These are phyloP conservation scores for Cryptosporidium sp. DNA, from an alignment of 169 alveolate genomes.

Conservation along the genomic window DNA sequence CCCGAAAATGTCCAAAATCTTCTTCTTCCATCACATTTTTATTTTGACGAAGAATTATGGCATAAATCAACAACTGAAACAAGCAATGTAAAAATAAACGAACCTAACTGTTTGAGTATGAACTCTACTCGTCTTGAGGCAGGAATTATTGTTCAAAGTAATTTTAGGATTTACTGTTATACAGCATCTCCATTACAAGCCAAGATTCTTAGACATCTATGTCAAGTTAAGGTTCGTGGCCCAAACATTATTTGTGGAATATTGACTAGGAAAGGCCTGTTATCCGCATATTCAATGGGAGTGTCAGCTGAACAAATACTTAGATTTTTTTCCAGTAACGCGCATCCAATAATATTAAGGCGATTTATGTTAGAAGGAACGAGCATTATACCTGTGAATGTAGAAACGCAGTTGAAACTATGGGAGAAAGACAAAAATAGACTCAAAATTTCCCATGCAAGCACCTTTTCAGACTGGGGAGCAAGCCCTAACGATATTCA, in stretches of 20 bases:
- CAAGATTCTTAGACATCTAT: constrained; percentile 86
- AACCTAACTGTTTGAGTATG: neutral
- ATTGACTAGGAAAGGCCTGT: constrained; percentile 85
- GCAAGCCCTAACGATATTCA: constrained; percentile 12
- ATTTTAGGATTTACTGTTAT: constrained; percentile 89
- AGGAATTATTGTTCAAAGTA: constrained; percentile 89
- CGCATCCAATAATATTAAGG: constrained; percentile 79
- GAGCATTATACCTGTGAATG: constrained; percentile 86
- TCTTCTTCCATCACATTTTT: constrained; percentile 65
- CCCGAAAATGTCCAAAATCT: neutral
- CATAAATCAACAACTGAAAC: neutral
- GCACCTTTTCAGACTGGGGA: constrained; percentile 71
- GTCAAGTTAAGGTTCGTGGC: constrained; percentile 89
- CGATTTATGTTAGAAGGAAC: constrained; percentile 64
- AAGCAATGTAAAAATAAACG: neutral
- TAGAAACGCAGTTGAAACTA: constrained; percentile 86
- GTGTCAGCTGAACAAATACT: constrained; percentile 89
- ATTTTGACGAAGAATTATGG: constrained; percentile 48
- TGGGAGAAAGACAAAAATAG: constrained; percentile 91
- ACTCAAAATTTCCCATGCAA: constrained; percentile 62
- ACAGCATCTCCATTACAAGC: constrained; percentile 89
- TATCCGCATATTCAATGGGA: constrained; percentile 88
- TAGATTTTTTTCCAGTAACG: constrained; percentile 85
- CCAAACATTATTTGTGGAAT: constrained; percentile 90
- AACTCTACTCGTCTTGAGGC: constrained; percentile 77